Percentiles rank a stretch among this genome's conserved stretches.
Conservation (phyloP, 208 protist species). For the Angomonas desouzai region DNA sequence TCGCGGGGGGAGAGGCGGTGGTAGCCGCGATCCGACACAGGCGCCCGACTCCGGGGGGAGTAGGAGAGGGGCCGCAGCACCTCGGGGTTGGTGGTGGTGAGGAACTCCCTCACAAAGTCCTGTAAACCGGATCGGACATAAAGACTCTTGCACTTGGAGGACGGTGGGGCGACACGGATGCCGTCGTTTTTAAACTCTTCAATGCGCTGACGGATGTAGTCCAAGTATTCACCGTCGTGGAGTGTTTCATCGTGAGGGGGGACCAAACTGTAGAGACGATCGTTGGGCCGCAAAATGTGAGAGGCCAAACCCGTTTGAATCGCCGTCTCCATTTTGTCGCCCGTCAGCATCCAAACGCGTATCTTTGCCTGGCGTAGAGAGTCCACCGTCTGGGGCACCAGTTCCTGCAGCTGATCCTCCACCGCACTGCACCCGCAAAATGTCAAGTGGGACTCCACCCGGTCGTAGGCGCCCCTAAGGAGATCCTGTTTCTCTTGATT, state of each 20-base stretch:
- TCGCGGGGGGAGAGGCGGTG: neutral
- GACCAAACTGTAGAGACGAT: slow-evolving; percentile 39
- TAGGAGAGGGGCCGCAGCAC: slow-evolving; percentile 38
- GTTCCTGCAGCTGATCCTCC: slow-evolving; percentile 96
- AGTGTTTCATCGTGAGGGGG: slow-evolving; percentile 26
- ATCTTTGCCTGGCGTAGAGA: slow-evolving; percentile 75
- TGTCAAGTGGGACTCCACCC: slow-evolving; percentile 84
- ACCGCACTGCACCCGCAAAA: slow-evolving; percentile 94
- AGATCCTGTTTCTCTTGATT: slow-evolving; percentile 20
- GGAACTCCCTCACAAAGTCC: slow-evolving; percentile 61
- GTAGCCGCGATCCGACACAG: neutral
- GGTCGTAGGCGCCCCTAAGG: slow-evolving; percentile 34
- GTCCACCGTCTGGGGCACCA: slow-evolving; percentile 87
- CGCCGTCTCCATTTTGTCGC: slow-evolving; percentile 97
- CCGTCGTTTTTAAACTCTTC: slow-evolving; percentile 4
- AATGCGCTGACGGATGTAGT: slow-evolving; percentile 26
- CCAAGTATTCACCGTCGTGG: slow-evolving; percentile 32
- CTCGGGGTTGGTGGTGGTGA: slow-evolving; percentile 25
- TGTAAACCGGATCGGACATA: slow-evolving; percentile 43
- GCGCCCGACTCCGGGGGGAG: slow-evolving; percentile 20
- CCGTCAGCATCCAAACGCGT: slow-evolving; percentile 96
- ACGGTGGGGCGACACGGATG: slow-evolving; percentile 20
- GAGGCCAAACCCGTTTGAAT: slow-evolving; percentile 91
- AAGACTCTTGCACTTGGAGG: slow-evolving; percentile 21
- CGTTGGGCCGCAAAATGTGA: slow-evolving; percentile 36